Evolutionary conservation across 257 asterid genomes (phyloP).

Genomic region (Echium plantagineum): DNA sequence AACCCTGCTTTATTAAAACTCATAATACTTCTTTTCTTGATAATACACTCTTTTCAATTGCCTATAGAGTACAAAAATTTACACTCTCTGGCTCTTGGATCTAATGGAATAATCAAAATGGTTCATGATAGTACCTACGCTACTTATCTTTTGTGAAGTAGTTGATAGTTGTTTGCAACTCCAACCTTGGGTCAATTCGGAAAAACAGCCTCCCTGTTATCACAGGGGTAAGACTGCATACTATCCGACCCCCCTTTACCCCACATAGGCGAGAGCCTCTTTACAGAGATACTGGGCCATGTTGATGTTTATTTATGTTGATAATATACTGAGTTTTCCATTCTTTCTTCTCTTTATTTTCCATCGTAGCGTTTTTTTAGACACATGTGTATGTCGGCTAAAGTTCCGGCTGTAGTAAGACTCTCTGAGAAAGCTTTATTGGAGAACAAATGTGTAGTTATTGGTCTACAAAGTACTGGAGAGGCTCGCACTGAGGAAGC

Average conservation of each 20-base stretch:
- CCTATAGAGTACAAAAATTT: no score
- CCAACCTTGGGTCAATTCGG: no score
- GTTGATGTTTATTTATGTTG: background rate
- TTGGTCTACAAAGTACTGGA: slow-evolving; percentile 98
- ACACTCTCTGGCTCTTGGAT: no score
- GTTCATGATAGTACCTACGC: no score
- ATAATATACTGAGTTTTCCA: slow-evolving; percentile 5
- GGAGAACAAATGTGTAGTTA: slow-evolving; percentile 73
- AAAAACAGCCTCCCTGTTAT: no score
- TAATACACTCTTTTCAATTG: background rate
- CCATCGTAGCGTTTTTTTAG: slow-evolving; percentile 84
- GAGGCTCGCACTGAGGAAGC: slow-evolving; percentile 98
- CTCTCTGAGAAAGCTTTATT: slow-evolving; percentile 68
- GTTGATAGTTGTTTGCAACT: no score
- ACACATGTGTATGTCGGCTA: slow-evolving; percentile 95
- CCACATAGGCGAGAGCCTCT: no score
- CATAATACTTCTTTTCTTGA: background rate
- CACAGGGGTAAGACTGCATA: no score
- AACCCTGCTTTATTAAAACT: background rate
- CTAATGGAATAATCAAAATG: no score
- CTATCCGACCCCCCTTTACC: no score
- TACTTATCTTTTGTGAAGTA: no score
- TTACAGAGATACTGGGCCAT: no score
- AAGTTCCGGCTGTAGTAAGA: slow-evolving; percentile 87
- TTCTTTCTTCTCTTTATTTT: slow-evolving; percentile 16